Percentiles rank a stretch among this genome's conserved stretches.
These are phyloP conservation scores for Byssochlamys sp. DNA, from an alignment of 2,329 filamentous ascomycete genomes.

Conservation along the genomic window DNA sequence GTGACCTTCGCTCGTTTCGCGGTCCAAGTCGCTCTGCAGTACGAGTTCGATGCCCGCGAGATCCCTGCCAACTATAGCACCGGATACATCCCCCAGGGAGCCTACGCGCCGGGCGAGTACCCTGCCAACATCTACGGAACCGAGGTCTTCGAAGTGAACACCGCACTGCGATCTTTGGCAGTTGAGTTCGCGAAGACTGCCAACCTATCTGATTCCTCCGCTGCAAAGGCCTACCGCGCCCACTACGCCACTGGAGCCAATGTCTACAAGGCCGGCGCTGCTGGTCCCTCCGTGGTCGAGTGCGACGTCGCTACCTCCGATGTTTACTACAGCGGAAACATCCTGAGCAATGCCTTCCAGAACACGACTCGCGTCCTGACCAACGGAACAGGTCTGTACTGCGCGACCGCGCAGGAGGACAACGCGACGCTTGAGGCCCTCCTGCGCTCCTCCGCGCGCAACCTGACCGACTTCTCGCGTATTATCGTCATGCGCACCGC, in stretches of 20 bases:
- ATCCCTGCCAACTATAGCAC: conserved; percentile 56
- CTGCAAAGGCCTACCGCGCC: conserved; percentile 45
- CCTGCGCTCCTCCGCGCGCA: conserved; percentile 48
- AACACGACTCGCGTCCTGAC: conserved; percentile 56
- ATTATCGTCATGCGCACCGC: conserved; percentile 60
- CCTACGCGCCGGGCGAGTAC: conserved; percentile 46
- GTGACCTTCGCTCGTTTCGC: conserved; percentile 61
- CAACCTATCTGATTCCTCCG: conserved; percentile 43
- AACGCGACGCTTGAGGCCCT: conserved; percentile 60
- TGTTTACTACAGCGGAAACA: conserved; percentile 58
- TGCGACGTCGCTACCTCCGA: conserved; percentile 63
- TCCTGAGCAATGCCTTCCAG: conserved; percentile 55
- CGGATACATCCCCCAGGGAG: conserved; percentile 60
- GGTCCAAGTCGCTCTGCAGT: conserved; percentile 65
- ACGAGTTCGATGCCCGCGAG: conserved; percentile 63
- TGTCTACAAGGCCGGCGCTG: conserved; percentile 34
- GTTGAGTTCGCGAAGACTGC: conserved; percentile 44
- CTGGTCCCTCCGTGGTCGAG: conserved; percentile 47
- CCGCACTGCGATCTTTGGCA: conserved; percentile 46
- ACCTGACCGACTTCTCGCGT: conserved; percentile 55
- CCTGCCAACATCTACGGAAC: conserved; percentile 55
- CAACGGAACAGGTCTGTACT: conserved; percentile 59
- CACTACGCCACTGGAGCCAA: conserved; percentile 35
- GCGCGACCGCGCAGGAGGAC: conserved; percentile 64
- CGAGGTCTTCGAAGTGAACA: conserved; percentile 60